phyloP scores from a whole-genome alignment of 805 yeast species.

The Yarrowia bubula region DNA sequence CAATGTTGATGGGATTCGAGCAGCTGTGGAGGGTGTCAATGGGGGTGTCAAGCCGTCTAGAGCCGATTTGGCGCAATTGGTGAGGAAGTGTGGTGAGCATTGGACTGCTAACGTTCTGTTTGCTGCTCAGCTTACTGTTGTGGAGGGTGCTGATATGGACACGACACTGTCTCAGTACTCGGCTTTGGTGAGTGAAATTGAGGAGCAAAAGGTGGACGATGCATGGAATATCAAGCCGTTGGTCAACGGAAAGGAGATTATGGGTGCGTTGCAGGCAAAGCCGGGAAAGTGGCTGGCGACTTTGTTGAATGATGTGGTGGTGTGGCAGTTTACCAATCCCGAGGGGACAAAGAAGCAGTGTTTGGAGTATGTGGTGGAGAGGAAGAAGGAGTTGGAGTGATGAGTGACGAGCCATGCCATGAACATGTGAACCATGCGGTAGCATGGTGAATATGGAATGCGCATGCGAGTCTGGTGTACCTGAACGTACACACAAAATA shows the following conservation, averaged over 20 bases:
- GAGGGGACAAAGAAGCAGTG: conserved; percentile 53
- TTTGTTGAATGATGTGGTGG: conserved; percentile 53
- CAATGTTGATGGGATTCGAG: conserved; percentile 37
- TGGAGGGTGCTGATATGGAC: conserved; percentile 41
- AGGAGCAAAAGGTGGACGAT: conserved; percentile 41
- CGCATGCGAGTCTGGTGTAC: not conserved
- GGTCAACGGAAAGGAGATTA: conserved; percentile 64
- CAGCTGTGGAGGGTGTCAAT: conserved; percentile 34
- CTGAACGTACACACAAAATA: too few relatives aligned
- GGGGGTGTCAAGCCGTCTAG: conserved; percentile 35
- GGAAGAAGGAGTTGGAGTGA: conserved; percentile 41
- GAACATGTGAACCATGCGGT: not conserved
- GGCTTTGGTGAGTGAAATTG: conserved; percentile 37
- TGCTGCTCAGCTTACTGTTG: conserved; percentile 36
- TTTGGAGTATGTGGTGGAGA: conserved; percentile 40
- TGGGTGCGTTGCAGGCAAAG: conserved; percentile 49
- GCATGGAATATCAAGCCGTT: conserved; percentile 59
- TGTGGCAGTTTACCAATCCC: conserved; percentile 82
- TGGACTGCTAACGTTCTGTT: conserved; percentile 48
- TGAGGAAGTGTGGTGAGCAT: conserved; percentile 54
- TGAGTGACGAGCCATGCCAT: too few relatives aligned
- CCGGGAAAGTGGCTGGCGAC: conserved; percentile 87
- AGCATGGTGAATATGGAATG: not conserved
- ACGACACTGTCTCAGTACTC: conserved; percentile 32
- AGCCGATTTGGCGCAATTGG: conserved; percentile 57